Percentiles rank a stretch among this genome's conserved stretches.
phyloP scores from a whole-genome alignment of 108 stramenopile genomes.

The Cyclotella kingstonii region DNA sequence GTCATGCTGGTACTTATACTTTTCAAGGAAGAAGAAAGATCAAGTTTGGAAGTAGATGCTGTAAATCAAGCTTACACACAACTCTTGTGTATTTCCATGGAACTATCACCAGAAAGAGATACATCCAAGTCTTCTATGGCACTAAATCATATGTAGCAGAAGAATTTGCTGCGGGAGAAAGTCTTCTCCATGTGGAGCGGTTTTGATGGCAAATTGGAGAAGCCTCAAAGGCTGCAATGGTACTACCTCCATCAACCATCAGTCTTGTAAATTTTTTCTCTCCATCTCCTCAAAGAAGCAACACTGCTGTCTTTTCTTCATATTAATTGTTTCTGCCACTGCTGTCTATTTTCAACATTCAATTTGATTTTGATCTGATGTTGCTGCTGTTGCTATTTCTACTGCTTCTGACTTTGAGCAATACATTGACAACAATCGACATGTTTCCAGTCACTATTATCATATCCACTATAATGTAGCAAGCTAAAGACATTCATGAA shows the following conservation, averaged over 20 bases:
- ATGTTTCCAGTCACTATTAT: background rate
- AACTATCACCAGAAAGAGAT: background rate
- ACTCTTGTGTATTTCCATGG: slow-evolving; percentile 8
- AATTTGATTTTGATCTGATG: background rate
- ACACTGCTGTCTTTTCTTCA: slow-evolving; percentile 69
- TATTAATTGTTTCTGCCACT: slow-evolving; percentile 34
- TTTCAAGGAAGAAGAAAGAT: background rate
- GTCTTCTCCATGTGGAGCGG: background rate
- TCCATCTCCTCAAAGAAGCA: slow-evolving; percentile 92
- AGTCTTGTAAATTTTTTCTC: slow-evolving; percentile 66
- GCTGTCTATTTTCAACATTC: background rate
- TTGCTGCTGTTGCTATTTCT: background rate
- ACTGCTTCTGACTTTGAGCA: background rate
- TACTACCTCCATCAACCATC: background rate
- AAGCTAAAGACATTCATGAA: background rate
- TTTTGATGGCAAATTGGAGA: background rate
- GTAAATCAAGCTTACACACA: slow-evolving; percentile 6
- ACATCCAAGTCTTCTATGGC: slow-evolving; percentile 5
- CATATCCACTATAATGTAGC: background rate
- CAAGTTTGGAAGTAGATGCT: background rate
- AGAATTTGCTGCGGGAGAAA: background rate
- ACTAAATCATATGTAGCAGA: background rate
- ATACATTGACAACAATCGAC: background rate
- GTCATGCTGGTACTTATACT: background rate
- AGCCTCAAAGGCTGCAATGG: background rate